Evolutionary conservation across 1,284 basidiomycete genomes (phyloP).

Genomic region (Ustilago hordei): DNA sequence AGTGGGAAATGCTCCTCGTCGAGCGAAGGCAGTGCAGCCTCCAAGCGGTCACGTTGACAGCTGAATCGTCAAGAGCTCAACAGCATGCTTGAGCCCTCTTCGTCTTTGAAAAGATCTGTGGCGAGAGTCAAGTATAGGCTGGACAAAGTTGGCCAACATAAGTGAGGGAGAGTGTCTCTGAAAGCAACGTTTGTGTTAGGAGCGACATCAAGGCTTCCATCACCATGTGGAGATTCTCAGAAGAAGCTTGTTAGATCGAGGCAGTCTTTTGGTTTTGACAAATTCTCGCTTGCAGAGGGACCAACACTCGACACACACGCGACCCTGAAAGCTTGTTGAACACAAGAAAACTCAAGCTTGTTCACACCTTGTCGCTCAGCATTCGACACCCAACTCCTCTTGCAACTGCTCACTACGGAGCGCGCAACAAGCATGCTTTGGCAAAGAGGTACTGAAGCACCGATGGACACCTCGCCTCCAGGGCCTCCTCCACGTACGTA

Average conservation of each 20-base stretch:
- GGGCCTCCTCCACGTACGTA: conserved; percentile 50
- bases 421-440: conserved; percentile 26
- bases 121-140: no score
- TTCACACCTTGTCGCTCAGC: not conserved
- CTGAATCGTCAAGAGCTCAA: conserved; percentile 1
- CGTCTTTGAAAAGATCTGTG: not conserved
- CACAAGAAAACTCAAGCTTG: conserved; percentile 11
- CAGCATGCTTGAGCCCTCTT: not conserved
- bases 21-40: not conserved
- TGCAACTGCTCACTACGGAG: not conserved
- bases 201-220: conserved; percentile 13
- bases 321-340: conserved; percentile 12
- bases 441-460: conserved; percentile 58
- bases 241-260: conserved; percentile 17
- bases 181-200: not conserved
- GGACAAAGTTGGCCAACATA: no score
- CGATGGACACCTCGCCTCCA: conserved; percentile 58
- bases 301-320: conserved; percentile 39
- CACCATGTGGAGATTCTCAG: conserved; percentile 20
- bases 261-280: not conserved
- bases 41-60: not conserved
- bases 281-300: conserved; percentile 14
- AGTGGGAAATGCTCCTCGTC: not conserved
- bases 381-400: not conserved
- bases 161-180: not conserved